Base-by-base conservation (phyloP, 1,139 yeast species). In the Geotrichum cucujoidarum region DNA sequence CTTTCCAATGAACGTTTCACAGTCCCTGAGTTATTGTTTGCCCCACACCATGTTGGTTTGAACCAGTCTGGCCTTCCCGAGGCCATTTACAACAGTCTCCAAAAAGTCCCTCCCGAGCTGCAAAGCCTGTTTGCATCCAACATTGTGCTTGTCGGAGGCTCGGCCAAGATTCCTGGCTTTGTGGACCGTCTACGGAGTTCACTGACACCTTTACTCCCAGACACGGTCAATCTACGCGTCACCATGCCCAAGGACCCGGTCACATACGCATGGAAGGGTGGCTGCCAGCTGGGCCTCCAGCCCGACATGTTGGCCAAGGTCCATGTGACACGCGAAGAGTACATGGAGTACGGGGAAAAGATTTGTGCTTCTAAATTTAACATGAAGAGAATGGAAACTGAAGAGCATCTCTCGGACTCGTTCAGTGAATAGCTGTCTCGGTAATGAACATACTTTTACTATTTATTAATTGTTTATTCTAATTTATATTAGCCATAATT, bases 1-100 rank as follows among this genome's bases (percentile, higher is more conserved):
- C 71, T 94, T 11, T 75, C 75, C 27, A 97, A 90, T 62, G 98
- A 94, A 63, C 68, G 96, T 47, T 92, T 92, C 63, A 74, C 87
- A 2, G 77, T 86, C 2, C 97, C 98, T 0, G 99, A 94, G 62
- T 72, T 88, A 1, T 71, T 86, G 43, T 90, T 87, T 66, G 87
- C 83, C 56, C 98, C 99, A 0, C 90, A 84, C 55, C 80, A 87
- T 47, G 77, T 95, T 1, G 89, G 89, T 8, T 71, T 90, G 53
- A 79, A 77, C 51, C 79, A 89, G 57, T 80, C 92, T 0, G 89
- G 90, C 0, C 60, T 83, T 2, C 70, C 81, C 1, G 95, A 86
- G 58, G 75, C 92, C 3, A 80, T 87, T 1, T 76, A 83, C 40
- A 89, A 86, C 53, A 72, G 88, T 27, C 72, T 92, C 10, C 73